These are phyloP conservation scores for Penicillium sp. DNA, from an alignment of 2,329 filamentous ascomycete species.

Conservation along the genomic window DNA sequence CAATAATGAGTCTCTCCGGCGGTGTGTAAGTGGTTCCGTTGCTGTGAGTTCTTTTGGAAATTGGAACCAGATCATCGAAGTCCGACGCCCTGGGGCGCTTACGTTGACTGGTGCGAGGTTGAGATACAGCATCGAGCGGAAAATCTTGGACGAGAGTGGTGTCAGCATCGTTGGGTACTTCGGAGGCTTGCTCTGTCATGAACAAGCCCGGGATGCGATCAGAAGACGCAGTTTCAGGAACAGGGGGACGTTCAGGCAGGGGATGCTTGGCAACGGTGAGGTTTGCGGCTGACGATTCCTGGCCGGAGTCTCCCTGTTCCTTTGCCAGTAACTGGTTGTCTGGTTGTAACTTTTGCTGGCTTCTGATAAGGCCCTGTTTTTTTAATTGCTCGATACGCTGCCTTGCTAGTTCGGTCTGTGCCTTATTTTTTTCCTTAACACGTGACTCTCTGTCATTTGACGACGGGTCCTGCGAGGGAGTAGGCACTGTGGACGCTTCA, in stretches of 20 bases:
- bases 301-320: constrained; percentile 8
- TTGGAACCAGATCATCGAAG: constrained; percentile 62
- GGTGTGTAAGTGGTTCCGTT: constrained; percentile 48
- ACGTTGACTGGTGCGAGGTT: constrained; percentile 34
- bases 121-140: constrained; percentile 26
- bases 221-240: constrained; percentile 33
- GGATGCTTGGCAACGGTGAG: constrained; percentile 38
- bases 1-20: constrained; percentile 73
- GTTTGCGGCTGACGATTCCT: constrained; percentile 11
- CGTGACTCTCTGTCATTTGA: constrained; percentile 32
- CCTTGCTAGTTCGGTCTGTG: constrained; percentile 75
- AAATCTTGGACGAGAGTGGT: constrained; percentile 20
- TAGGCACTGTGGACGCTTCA: constrained; percentile 15
- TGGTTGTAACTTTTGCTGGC: constrained; percentile 35
- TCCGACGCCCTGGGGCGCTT: constrained; percentile 73
- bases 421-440: constrained; percentile 58
- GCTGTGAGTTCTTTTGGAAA: constrained; percentile 66
- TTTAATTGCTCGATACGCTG: constrained; percentile 79
- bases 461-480: constrained; percentile 18
- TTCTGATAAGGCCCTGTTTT: constrained; percentile 53
- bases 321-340: constrained; percentile 15
- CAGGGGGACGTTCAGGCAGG: constrained; percentile 43
- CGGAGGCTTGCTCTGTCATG: constrained; percentile 44
- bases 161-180: constrained; percentile 8
- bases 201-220: constrained; percentile 59